Evolutionary conservation across 1,139 yeast genomes (phyloP).

Genomic region (Pichia cactophila): DNA sequence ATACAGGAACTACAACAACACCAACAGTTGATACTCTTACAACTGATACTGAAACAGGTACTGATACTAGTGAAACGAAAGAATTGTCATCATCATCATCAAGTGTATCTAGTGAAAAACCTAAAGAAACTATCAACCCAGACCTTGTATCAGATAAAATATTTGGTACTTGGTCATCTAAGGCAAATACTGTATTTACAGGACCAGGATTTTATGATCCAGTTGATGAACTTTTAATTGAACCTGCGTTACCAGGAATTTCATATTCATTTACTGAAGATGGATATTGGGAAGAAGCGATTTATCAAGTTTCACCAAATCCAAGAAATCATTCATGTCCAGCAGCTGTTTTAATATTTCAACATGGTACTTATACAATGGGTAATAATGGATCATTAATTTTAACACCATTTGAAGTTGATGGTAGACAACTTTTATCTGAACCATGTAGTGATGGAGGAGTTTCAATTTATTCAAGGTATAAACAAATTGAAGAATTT

Average conservation of each 20-base stretch:
- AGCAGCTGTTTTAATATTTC: constrained; percentile 70
- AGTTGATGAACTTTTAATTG: constrained; percentile 84
- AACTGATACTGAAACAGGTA: neutral
- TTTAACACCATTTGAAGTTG: constrained; percentile 71
- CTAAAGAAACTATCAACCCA: constrained; percentile 5
- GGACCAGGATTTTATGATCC: constrained; percentile 98
- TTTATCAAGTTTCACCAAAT: constrained; percentile 68
- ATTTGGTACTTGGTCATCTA: constrained; percentile 93
- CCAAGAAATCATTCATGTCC: constrained; percentile 76
- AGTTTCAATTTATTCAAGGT: constrained; percentile 60
- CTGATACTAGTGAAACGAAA: neutral
- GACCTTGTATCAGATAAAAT: constrained; percentile 27
- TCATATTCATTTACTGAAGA: constrained; percentile 88
- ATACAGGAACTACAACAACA: neutral
- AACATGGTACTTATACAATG: constrained; percentile 76
- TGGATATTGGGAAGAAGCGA: constrained; percentile 85
- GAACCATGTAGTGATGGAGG: constrained; percentile 68
- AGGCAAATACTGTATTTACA: constrained; percentile 88
- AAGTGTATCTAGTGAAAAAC: constrained; percentile 1
- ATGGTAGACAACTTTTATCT: constrained; percentile 86
- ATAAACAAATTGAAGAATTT: constrained; percentile 58
- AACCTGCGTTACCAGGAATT: constrained; percentile 92
- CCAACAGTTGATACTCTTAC: constrained; percentile 1
- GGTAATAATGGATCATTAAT: constrained; percentile 58
- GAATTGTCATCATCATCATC: constrained; percentile 2